These are phyloP conservation scores for Aschersonia sp. DNA, from an alignment of 2,329 filamentous ascomycete genomes.

Conservation along the genomic window DNA sequence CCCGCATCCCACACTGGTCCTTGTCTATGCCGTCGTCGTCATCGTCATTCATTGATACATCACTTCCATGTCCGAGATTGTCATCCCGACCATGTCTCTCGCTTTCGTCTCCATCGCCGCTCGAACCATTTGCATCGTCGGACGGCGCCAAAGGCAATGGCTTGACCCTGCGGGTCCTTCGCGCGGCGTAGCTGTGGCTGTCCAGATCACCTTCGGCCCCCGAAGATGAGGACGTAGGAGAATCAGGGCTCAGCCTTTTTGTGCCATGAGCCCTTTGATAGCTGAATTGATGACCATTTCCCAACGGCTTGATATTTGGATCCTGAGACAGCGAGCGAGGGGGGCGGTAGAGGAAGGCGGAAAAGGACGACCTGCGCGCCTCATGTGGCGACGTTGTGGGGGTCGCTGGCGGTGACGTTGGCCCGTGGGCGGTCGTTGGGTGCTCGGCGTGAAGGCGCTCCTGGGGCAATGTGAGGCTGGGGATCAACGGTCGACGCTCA, in stretches of 20 bases:
- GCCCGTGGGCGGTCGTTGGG: conserved; percentile 15
- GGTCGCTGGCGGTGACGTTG: conserved; percentile 32
- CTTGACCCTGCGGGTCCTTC: not conserved
- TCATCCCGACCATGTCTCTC: no score
- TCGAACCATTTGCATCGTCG: not conserved
- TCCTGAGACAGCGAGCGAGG: conserved; percentile 17
- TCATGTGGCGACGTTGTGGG: conserved; percentile 24
- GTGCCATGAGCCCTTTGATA: conserved; percentile 19
- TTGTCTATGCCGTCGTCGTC: not conserved
- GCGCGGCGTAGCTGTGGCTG: not conserved
- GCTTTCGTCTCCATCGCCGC: not conserved
- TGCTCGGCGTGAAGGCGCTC: conserved; percentile 11
- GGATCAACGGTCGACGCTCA: conserved; percentile 24
- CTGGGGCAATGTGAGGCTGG: conserved; percentile 22
- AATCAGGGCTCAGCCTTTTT: conserved; percentile 21
- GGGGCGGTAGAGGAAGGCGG: conserved; percentile 17
- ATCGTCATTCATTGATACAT: not conserved
- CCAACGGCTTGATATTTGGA: conserved; percentile 26
- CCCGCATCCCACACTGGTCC: not conserved
- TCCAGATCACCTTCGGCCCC: conserved; percentile 7
- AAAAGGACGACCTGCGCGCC: conserved; percentile 17
- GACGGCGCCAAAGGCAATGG: not conserved
- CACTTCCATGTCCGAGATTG: not conserved
- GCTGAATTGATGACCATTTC: conserved; percentile 27
- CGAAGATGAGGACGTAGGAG: conserved; percentile 7